Evolutionary conservation across 805 yeast species (phyloP), one percentile per base, ranked within the genome.

Genomic region (Vanderwaltozyma yarrowii): DNA sequence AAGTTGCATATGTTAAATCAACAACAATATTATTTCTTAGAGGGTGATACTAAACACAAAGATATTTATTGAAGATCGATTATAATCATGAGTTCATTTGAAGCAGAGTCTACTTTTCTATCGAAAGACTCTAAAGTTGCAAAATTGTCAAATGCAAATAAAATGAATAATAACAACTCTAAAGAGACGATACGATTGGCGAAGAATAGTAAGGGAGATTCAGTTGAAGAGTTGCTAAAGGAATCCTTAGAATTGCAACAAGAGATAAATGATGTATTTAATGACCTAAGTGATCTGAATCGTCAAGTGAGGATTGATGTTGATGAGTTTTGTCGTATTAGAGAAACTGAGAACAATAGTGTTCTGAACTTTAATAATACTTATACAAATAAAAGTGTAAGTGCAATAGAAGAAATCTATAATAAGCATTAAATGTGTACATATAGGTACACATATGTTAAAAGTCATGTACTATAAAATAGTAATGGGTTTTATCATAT

Each of bases 251-350:
- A 20, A 17, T 47, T 58, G 26, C 63, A 58, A 35, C 30, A 38
- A 12, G 62, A 56, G 20, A 56, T 58, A 5, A 43, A 43, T 14
- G 26, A 26, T 14, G 39, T 47, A 2, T 54, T 52, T 32, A 42
- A 39, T 4, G 40, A 47, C 17, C 39, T 54, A 16, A 44, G 43
- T 14, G 42, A 41, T 12, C 36, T 45, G 5, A 55, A 58, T 36
- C 43, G 46, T 27, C 50, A 54, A 30, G 46, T 54, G 3, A 38
- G 54, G 27, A 33, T 30, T 6, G 62, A 58, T 33, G 45, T 58
- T 10, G 51, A 54, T 32, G 61, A 56, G 4, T 58, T 58, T 41
- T 55, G 60, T 37, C 29, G 20, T 16, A 36, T 36, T 21, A 11
- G 34, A 18, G 32, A 36, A 11, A 12, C 12, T 9, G 21, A 30